Evolutionary conservation across 768 basidiomycete genomes (phyloP).

Genomic region (Thelephora ganbajun): DNA sequence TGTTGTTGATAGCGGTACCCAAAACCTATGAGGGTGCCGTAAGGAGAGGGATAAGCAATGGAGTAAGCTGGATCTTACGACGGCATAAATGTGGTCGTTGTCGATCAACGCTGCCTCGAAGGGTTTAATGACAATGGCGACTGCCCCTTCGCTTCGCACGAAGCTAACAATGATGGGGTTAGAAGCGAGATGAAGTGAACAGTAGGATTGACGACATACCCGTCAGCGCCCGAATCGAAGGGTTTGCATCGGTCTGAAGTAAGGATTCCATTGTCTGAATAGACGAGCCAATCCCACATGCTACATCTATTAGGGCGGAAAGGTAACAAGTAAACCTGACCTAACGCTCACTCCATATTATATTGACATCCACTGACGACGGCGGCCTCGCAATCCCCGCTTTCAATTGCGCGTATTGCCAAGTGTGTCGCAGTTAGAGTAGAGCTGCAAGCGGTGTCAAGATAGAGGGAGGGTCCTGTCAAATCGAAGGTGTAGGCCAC

Average conservation of each 20-base stretch:
- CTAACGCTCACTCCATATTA: constrained; percentile 16
- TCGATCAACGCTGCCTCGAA: constrained; percentile 24
- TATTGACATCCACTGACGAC: constrained; percentile 32
- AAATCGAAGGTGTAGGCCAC: constrained; percentile 28
- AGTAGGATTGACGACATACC: constrained; percentile 15
- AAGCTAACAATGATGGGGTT: constrained; percentile 16
- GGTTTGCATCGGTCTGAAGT: constrained; percentile 29
- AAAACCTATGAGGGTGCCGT: constrained; percentile 18
- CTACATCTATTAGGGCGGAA: constrained; percentile 9
- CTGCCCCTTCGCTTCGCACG: constrained; percentile 24
- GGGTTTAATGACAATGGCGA: constrained; percentile 26
- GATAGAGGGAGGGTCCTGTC: constrained; percentile 34
- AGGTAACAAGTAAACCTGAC: constrained; percentile 12
- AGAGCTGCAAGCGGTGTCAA: constrained; percentile 39
- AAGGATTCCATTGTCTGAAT: constrained; percentile 24
- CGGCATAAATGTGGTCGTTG: constrained; percentile 26
- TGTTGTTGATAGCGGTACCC: constrained; percentile 24
- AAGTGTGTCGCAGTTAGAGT: constrained; percentile 33
- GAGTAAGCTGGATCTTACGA: constrained; percentile 14
- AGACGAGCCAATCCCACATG: constrained; percentile 22
- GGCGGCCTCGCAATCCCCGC: constrained; percentile 33
- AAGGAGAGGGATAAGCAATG: background rate
- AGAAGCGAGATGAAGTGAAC: background rate
- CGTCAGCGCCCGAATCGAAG: constrained; percentile 29
- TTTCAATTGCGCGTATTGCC: constrained; percentile 27